Base-by-base conservation (phyloP, 441 rosid species). In the Euphorbia corollata region DNA sequence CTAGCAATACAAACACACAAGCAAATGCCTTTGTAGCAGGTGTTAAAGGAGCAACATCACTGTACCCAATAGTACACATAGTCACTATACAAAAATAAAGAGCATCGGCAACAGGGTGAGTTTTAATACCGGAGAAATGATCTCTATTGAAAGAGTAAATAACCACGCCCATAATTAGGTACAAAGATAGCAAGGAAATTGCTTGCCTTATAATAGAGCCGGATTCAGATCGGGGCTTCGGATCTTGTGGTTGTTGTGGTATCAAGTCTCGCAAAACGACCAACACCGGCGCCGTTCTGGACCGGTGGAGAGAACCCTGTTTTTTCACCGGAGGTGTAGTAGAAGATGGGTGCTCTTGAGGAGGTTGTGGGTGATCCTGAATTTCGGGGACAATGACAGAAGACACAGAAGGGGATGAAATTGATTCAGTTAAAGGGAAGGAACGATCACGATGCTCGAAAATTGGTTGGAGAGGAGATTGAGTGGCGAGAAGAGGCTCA, bases 1-100 rank as follows among this genome's bases (percentile, higher is more conserved):
- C 97, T 24, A 92, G 86, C 68, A 92, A 51, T 20, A 92, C 92
- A 74, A 90, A 92, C 8, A 90, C 78, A 8, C 87, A 86, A 1
- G 96, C 84, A 72, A 92, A 90, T 48, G 80, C 67, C 75, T 92
- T 90, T 1, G 97, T 84, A 39, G 59, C 82, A 1, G 92, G 84
- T 5, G 92, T 88, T 58, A 79, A 56, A 10, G 97, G 97, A 41
- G 96, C 82, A 8, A 92, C 90, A 72, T 92, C 98, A 9, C 97
- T 96, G 16, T 90, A 92, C 6, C 98, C 98, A 30, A 92, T 88
- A 0, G 97, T 92, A 68, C 97, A 92, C 92, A 90, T 86, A 30
- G 98, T 92, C 61, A 92, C 98, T 60, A 92, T 84, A 65, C 94
- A 90, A 78, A 87, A 92, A 68, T 92, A 92, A 7, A 92, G 83